phyloP scores from a whole-genome alignment of 768 basidiomycete genomes.

The Polyporus arcularius region DNA sequence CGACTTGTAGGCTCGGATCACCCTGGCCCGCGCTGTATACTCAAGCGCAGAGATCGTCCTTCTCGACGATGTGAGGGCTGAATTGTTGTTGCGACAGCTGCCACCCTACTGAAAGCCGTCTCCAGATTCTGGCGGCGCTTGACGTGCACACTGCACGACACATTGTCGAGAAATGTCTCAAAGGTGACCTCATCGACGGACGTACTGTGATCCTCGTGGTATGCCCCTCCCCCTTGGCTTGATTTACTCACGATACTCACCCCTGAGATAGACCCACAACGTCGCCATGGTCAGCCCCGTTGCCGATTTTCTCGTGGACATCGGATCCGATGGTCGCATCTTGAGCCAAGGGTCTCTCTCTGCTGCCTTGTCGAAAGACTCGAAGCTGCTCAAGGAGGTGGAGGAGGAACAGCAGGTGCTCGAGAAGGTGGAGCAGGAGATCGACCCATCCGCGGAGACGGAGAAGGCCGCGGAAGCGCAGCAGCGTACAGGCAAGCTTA shows the following conservation, averaged over 20 bases:
- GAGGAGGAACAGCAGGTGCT: constrained; percentile 22
- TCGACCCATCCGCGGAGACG: constrained; percentile 23
- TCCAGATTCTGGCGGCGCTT: constrained; percentile 44
- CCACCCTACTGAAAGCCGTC: too few relatives aligned
- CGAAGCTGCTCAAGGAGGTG: constrained; percentile 30
- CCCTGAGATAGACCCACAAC: constrained; percentile 43
- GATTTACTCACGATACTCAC: too few relatives aligned
- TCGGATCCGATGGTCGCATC: constrained; percentile 53
- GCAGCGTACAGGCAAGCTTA: constrained; percentile 52
- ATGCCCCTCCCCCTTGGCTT: too few relatives aligned
- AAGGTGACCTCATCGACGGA: constrained; percentile 42
- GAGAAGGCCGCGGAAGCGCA: constrained; percentile 13
- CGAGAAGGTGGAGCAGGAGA: constrained; percentile 23
- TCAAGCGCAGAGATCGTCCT: constrained; percentile 37
- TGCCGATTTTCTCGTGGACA: constrained; percentile 53
- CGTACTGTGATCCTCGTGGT: constrained; percentile 52
- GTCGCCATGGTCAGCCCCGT: constrained; percentile 52
- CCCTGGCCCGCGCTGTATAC: constrained; percentile 43
- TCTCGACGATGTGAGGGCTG: constrained; percentile 39
- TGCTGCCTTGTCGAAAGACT: constrained; percentile 42
- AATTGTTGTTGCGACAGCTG: too few relatives aligned
- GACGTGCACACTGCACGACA: constrained; percentile 51
- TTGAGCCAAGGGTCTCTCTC: constrained; percentile 47
- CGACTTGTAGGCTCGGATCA: constrained; percentile 34
- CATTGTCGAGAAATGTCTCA: constrained; percentile 48